Base-by-base conservation (phyloP, 495 filamentous ascomycete genomes). In the Talaromyces stipitatus region DNA sequence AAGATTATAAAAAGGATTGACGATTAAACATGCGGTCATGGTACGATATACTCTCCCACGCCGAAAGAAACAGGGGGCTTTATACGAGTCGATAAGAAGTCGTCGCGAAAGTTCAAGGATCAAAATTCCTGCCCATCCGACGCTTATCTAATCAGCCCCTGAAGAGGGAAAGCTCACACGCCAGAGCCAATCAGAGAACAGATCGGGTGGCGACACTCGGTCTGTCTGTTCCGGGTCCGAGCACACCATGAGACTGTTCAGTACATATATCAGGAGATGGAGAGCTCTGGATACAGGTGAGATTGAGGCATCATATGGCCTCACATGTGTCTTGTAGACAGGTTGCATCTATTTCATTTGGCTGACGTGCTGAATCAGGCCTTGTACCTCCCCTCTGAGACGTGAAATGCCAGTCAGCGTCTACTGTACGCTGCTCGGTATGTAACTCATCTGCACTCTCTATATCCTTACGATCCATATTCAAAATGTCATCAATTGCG, bases 71-170 rank as follows among this genome's bases (percentile, higher is more conserved):
- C 33, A n/a, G 33, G 18, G 33, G 18, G n/a, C n/a, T 41, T 16
- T 41, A 41, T 16, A 41, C 16, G 18, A 20, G 36, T 16, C 6
- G 18, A 18, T 16, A 14, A 26, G 43, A 20, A 24, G 43, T 14
- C 9, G 20, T 23, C 6, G 43, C 43, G 22, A 47, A 46, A 2
- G 1, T 20, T 5, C 20, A 14, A 1, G 18, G 22, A 47, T 47
- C 36, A 41, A 41, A 41, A 41, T 18, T 47, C 43, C 43, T 26
- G 36, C n/a, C 11, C n/a, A 41, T 41, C 36, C 36, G 36, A n/a
- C n/a, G 36, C 36, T 47, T 47, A 47, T 47, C 43, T 47, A 47
- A 47, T 47, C 43, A 47, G 43, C 43, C 43, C 43, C 43, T 47
- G 43, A 47, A 47, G n/a, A 0, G 36, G 36, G 16, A 41, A 41